Base-by-base conservation (phyloP, 139 green algal species). In the Diplosphaera chodatii region DNA sequence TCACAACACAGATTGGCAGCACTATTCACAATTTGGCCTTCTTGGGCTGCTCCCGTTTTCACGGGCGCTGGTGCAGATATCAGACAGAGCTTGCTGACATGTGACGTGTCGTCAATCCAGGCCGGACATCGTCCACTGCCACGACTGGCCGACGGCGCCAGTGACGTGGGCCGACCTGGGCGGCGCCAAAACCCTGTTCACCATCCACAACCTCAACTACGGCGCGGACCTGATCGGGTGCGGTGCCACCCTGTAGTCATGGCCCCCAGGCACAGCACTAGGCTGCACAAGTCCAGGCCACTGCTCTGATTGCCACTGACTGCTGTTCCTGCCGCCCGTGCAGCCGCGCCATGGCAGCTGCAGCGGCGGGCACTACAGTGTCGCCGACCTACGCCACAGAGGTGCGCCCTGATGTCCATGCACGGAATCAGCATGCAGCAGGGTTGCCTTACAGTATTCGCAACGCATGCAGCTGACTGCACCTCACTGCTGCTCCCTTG, bases 141-240 rank as follows among this genome's bases (percentile, higher is more conserved):
- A 99, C 82, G 95, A 99, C 84, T 97, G 91, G 91, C 88, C 90
- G 74, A 90, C 86, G 18, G 95, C 95, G 0, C 84, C 88, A 1
- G 80, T 85, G 16, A 77, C 78, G 0, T 74, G 59, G 20, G 83
- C 78, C 3, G 79, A 94, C 63, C 68, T 73, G 16, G 77, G 76
- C 56, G 64, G 32, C 32, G 73, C 78, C 23, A 77, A 74, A 64
- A 74, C 48, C 32, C 79, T 91, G 1, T 96, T 98, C 85, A 97
- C 93, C 32, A 97, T 98, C 78, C 93, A 98, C 84, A 97, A 98
- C 84, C 78, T 97, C 28, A 89, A 91, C 68, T 97, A 93, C 74
- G 92, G 93, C 34, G 86, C 82, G 0, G 91, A 94, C 71, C 84
- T 93, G 16, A 94, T 98, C 30, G 89, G 82, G 1, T 66, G 83